phyloP scores from a whole-genome alignment of 169 alveolate genomes.

The Fabrea salina region DNA sequence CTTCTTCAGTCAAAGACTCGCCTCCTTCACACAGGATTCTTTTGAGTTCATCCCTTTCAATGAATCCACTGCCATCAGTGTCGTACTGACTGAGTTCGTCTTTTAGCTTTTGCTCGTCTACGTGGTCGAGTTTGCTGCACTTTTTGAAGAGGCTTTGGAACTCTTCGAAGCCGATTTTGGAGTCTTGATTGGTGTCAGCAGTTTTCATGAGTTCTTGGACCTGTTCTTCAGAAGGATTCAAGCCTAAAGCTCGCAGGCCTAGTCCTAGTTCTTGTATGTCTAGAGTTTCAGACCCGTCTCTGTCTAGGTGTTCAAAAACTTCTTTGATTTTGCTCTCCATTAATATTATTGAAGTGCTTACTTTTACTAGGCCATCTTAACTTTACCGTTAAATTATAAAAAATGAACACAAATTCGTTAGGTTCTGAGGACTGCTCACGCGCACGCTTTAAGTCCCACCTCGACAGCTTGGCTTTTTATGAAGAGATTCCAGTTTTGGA shows the following conservation, averaged over 20 bases:
- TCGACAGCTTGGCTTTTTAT: no score
- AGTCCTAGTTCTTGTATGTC: neutral
- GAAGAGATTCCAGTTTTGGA: no score
- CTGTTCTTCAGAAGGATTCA: slow-evolving; percentile 9
- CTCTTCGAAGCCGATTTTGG: neutral
- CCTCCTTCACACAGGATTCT: neutral
- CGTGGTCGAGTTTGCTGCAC: neutral
- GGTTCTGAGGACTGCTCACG: no score
- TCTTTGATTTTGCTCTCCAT: slow-evolving; percentile 9
- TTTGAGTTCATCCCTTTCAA: neutral
- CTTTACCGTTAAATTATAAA: no score
- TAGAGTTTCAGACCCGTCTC: neutral
- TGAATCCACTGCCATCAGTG: neutral
- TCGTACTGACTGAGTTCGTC: neutral
- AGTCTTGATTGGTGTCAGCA: neutral
- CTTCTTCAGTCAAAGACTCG: neutral
- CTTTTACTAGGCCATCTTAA: no score
- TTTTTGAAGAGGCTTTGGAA: neutral
- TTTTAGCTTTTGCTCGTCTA: neutral
- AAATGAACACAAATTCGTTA: no score
- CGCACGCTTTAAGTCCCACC: no score
- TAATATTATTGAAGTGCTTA: no score
- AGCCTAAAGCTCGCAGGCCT: neutral
- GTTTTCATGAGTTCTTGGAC: neutral
- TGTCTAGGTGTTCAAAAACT: neutral